phyloP scores from a whole-genome alignment of 345 rosid genomes.

The Hibiscus trionum region DNA sequence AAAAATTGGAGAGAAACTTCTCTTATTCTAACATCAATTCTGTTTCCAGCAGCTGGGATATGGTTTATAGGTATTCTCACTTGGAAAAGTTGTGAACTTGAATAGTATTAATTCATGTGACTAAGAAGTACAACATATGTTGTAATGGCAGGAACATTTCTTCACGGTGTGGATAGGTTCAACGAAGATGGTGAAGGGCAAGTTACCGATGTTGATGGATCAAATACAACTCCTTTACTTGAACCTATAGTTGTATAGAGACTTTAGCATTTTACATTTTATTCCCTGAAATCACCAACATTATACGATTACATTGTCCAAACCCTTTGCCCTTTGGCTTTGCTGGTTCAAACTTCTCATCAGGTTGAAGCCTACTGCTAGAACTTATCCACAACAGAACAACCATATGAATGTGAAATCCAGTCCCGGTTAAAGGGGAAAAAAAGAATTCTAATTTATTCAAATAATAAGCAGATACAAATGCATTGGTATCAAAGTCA shows the following conservation, averaged over 20 bases:
- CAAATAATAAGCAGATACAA: constrained; percentile 2
- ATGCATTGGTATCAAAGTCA: neutral
- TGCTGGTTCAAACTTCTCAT: neutral
- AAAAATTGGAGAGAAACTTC: constrained; percentile 85
- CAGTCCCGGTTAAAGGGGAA: neutral
- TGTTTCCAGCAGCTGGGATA: constrained; percentile 78
- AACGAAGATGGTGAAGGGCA: constrained; percentile 45
- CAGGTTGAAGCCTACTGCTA: neutral
- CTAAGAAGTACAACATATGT: neutral
- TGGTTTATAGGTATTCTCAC: constrained; percentile 60
- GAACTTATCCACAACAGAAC: neutral
- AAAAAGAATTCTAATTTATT: neutral
- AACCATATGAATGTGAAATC: neutral
- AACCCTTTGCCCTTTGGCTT: neutral
- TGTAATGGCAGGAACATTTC: constrained; percentile 50
- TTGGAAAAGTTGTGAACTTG: neutral
- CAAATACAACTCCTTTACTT: constrained; percentile 48
- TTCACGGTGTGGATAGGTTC: constrained; percentile 61
- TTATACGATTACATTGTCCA: neutral
- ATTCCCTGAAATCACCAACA: neutral
- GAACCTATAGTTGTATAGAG: constrained; percentile 20
- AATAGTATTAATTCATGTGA: neutral
- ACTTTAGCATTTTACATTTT: neutral
- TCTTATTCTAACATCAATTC: constrained; percentile 63
- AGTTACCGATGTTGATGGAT: constrained; percentile 22